These are phyloP conservation scores for Tetracladium marchalianum DNA, from an alignment of 495 filamentous ascomycete genomes.

Conservation along the genomic window DNA sequence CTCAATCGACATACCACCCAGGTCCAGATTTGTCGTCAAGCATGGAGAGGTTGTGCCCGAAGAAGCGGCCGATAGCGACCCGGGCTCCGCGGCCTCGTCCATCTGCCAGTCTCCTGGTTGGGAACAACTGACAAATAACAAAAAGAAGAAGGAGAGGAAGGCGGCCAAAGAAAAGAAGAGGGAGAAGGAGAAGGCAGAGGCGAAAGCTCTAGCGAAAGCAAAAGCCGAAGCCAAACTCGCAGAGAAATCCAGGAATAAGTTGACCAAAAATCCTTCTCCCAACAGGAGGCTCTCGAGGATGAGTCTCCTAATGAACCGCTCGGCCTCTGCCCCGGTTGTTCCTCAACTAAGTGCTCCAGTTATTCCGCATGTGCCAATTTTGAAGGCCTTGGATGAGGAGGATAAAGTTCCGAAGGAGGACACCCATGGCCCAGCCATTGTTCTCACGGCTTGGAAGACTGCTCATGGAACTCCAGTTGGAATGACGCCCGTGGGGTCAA, in stretches of 20 bases:
- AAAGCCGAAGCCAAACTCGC: slow-evolving; percentile 25
- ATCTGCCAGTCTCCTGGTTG: slow-evolving; percentile 48
- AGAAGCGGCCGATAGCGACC: slow-evolving; percentile 1
- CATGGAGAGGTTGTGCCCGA: slow-evolving; percentile 9
- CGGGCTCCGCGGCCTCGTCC: slow-evolving; percentile 36
- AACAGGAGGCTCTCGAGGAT: slow-evolving; percentile 6
- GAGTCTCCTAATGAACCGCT: slow-evolving; percentile 3
- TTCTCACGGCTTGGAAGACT: slow-evolving; percentile 10
- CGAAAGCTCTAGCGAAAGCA: slow-evolving; percentile 22
- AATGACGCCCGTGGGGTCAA: neutral
- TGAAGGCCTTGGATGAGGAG: neutral
- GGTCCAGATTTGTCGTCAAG: slow-evolving; percentile 12
- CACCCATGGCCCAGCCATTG: slow-evolving; percentile 1
- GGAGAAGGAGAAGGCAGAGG: slow-evolving; percentile 27
- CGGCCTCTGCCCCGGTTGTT: slow-evolving; percentile 4
- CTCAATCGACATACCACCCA: slow-evolving; percentile 7
- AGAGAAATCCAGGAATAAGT: slow-evolving; percentile 23
- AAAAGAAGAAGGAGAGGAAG: slow-evolving; percentile 38
- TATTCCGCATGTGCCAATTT: neutral
- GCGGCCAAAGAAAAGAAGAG: slow-evolving; percentile 33
- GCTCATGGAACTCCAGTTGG: neutral
- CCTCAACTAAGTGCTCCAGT: neutral
- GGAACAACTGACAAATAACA: slow-evolving; percentile 35
- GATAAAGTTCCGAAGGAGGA: slow-evolving; percentile 1
- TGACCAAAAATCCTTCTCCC: slow-evolving; percentile 25